Evolutionary conservation across 139 green algal genomes (phyloP).

Genomic region (Volvox africanus): DNA sequence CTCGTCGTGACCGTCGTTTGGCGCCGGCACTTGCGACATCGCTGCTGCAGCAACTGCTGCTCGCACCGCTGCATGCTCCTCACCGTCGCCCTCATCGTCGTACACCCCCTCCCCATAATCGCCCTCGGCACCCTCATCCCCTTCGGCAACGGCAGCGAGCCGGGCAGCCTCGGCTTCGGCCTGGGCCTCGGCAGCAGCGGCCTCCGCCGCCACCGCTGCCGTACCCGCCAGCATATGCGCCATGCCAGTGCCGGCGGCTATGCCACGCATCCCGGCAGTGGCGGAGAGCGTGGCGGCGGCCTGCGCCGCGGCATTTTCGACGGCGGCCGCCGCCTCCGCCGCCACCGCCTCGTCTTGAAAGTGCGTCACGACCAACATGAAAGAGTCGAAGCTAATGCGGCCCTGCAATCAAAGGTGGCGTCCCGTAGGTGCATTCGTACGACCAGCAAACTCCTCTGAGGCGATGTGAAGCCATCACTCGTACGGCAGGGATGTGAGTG

Average conservation of each 20-base stretch:
- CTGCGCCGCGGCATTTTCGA: constrained; percentile 29
- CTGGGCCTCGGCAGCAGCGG: neutral
- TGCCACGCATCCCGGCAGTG: constrained; percentile 15
- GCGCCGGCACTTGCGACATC: neutral
- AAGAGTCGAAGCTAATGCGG: constrained; percentile 63
- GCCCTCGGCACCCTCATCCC: neutral
- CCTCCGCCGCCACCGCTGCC: constrained; percentile 19
- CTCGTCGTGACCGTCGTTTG: neutral
- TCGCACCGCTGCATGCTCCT: neutral
- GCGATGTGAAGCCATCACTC: no score
- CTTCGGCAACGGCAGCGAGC: neutral
- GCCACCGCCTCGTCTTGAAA: constrained; percentile 50
- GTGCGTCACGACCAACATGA: constrained; percentile 62
- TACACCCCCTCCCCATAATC: neutral
- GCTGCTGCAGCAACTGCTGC: neutral
- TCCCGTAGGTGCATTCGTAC: no score
- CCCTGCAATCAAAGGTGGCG: neutral
- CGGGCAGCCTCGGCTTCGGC: neutral
- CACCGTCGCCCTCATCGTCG: neutral
- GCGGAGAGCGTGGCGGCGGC: constrained; percentile 32
- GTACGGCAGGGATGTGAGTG: no score
- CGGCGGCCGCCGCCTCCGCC: constrained; percentile 23
- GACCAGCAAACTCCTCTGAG: no score
- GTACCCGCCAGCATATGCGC: constrained; percentile 35
- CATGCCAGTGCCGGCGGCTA: constrained; percentile 12